Base-by-base conservation (phyloP, 1,284 basidiomycete genomes). In the Heterobasidion irregulare region DNA sequence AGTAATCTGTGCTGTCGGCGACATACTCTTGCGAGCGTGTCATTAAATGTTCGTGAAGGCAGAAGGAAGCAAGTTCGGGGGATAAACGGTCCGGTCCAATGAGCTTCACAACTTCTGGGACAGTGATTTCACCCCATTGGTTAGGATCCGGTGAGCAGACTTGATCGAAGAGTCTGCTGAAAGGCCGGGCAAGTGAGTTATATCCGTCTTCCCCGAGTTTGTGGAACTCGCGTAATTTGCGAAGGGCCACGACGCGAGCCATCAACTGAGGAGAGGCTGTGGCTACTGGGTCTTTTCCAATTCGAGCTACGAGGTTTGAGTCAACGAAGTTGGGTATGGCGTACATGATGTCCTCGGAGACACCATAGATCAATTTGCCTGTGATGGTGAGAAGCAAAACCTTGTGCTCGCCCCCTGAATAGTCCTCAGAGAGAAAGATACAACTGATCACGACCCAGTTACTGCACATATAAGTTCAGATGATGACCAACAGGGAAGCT, bases 11-110 rank as follows among this genome's bases (percentile, higher is more conserved):
- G 19, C 73, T 68, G 53, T 83, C 77, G 0, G 85, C 82, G 18
- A 89, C 66, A 61, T 91, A 98, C 50, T 85, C 71, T 16, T 78
- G 64, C 1, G 83, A 67, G 12, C 80, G 72, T 8, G 73, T 68
- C 82, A 96, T 88, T 59, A 98, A 71, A 58, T 85, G 78, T 55
- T 78, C 78, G 69, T 97, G 93, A 0, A 86, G 76, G 0, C 88
- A 91, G 58, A 90, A 80, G 8, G 78, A 64, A 43, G 71, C 68
- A 52, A 76, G 61, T 49, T 73, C 62, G 15, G 68, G 56, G 34
- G 32, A 36, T 16, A 38, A 6, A 2, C 65, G 45, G 72, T 65
- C 13, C 67, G 62, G 52, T 6, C 71, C 64, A 12, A 85, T 59
- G 7, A 79, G 62, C 13, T 68, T 60, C 5, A 79, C 77, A n/a